Percentiles rank a stretch among this genome's conserved stretches.
These are phyloP conservation scores for Tripterygium wilfordii DNA, from an alignment of 177 flowering plant species.

Conservation along the genomic window DNA sequence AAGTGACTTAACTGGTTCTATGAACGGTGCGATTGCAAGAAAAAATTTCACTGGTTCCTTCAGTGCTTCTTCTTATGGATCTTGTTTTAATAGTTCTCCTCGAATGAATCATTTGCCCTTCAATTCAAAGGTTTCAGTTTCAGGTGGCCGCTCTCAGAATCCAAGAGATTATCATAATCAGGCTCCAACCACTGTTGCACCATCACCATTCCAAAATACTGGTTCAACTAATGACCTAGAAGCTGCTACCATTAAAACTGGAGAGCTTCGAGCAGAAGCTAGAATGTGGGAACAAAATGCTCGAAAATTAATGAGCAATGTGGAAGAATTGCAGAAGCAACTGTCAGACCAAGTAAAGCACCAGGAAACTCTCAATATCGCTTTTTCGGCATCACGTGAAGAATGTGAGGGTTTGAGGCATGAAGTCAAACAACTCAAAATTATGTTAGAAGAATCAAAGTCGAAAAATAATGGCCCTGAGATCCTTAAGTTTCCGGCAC, in stretches of 20 bases:
- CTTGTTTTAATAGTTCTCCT: constrained; percentile 21
- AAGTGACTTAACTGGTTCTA: constrained; percentile 23
- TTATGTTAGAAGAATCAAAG: constrained; percentile 28
- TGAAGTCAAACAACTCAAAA: constrained; percentile 47
- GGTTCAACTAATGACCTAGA: constrained; percentile 55
- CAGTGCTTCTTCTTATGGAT: constrained; percentile 21
- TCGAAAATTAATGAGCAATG: constrained; percentile 56
- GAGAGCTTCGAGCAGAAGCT: constrained; percentile 69
- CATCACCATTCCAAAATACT: constrained; percentile 30
- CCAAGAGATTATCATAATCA: constrained; percentile 10
- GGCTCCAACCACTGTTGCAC: constrained; percentile 5
- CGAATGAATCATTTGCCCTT: constrained; percentile 40
- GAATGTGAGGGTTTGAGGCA: constrained; percentile 59
- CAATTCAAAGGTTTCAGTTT: constrained; percentile 25
- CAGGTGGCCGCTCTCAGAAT: constrained; percentile 21
- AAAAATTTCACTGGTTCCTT: constrained; percentile 38
- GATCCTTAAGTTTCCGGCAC: constrained; percentile 21
- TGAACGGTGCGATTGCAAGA: constrained; percentile 22
- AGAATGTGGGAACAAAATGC: constrained; percentile 88
- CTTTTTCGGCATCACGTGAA: constrained; percentile 50
- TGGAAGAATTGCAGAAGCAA: constrained; percentile 50
- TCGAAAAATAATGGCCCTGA: constrained; percentile 24
- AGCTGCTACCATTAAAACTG: constrained; percentile 56
- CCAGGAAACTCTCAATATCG: constrained; percentile 44
- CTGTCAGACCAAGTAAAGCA: constrained; percentile 47